Evolutionary conservation across 2,329 filamentous ascomycete species (phyloP), one percentile per base, ranked within the genome.

Genomic region (Fusarium subglutinans): DNA sequence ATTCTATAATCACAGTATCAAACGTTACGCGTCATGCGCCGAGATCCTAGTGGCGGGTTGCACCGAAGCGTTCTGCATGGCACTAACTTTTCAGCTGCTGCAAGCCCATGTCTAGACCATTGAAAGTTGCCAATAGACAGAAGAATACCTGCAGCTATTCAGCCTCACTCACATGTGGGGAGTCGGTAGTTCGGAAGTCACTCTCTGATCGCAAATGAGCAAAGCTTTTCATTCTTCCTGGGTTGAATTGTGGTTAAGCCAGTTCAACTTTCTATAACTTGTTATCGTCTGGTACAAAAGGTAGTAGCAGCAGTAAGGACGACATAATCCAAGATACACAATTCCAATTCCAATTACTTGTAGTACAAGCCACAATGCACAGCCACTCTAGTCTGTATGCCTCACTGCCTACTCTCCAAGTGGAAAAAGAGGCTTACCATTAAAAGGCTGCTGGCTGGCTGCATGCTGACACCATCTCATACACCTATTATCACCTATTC

Each of bases 1-100:
- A 43, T 15, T 18, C 35, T 43, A 38, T 18, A 0, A 43, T n/a
- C 40, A 12, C 40, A n/a, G 14, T 43, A 17, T 11, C 14, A 28
- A 48, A 3, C 0, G 3, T 17, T 17, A 30, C 20, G 20, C 6
- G 45, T 15, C 13, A 15, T 22, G 0, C 3, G 13, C 2, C 2
- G 10, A 50, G 17, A 48, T 48, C 4, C 4, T 17, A 22, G 14
- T 18, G 22, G 5, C 15, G 4, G 8, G 11, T 9, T 13, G 28
- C 8, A 4, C 5, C 11, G 15, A 33, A 9, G 30, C 22, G 1
- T 14, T 20, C 5, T 6, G 8, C 3, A 51, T 35, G n/a, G 12
- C 20, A 3, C 17, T 14, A 51, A 14, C 15, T 14, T 12, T 9
- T 35, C 11, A 24, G 30, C 12, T 51, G 6, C 30, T 24, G n/a